Percentiles rank a stretch among this genome's conserved stretches.
phyloP scores from a whole-genome alignment of 306 rosid genomes.

The Cicer bijugum region DNA sequence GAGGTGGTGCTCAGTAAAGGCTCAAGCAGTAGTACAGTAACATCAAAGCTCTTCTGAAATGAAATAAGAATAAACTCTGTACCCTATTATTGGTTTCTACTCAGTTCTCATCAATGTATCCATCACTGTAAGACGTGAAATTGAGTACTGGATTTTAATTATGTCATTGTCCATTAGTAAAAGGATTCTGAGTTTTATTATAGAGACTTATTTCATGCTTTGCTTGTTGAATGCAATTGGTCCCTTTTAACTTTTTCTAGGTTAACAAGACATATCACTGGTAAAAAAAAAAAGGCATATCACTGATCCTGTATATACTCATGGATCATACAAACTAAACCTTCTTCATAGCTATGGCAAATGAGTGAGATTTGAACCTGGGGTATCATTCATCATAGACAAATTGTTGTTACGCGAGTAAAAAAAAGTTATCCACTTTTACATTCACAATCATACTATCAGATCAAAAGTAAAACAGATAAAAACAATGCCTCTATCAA shows the following conservation, averaged over 20 bases:
- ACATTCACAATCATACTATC: neutral
- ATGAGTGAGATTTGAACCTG: neutral
- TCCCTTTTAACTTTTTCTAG: neutral
- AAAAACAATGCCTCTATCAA: neutral
- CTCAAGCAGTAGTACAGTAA: neutral
- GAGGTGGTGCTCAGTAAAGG: neutral
- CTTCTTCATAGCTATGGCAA: conserved; percentile 14
- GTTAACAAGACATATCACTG: neutral
- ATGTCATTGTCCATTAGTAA: no score
- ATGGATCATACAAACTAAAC: conserved; percentile 3
- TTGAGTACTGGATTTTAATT: neutral
- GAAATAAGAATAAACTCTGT: neutral
- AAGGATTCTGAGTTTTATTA: no score
- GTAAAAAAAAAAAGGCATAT: neutral
- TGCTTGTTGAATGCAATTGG: neutral
- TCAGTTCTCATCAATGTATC: neutral
- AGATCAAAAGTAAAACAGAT: conserved; percentile 17
- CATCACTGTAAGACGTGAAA: conserved; percentile 4
- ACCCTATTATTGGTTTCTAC: neutral
- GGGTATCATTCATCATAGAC: neutral
- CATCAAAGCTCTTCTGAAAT: conserved; percentile 6
- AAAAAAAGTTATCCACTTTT: conserved; percentile 1
- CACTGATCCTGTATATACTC: conserved; percentile 14
- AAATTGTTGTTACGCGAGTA: neutral
- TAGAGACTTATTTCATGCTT: neutral